Evolutionary conservation across 1,284 basidiomycete genomes (phyloP), one percentile per base, ranked within the genome.

Genomic region (Retiboletus fuscus): DNA sequence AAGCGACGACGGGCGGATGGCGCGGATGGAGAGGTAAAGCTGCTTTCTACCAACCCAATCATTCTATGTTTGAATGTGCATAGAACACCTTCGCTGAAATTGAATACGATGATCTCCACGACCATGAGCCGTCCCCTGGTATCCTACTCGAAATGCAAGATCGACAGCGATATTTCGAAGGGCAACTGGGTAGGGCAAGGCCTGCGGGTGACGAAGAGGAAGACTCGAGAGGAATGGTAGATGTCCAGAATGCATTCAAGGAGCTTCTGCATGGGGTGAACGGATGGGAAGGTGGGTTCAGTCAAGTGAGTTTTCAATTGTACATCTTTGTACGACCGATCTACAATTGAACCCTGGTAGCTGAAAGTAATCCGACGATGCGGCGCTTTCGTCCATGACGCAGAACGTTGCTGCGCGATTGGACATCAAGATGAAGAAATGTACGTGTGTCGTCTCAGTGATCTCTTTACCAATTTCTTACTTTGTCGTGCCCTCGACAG

Each of bases 101-200:
- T 71, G 94, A 96, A 71, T 86, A 97, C 26, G 93, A 95, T 66
- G 97, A 99, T 79, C 85, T 99, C 41, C 91, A 91, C 75, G 92
- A 93, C 64, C 87, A 89, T 10, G 87, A 91, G 66, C 79, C 85
- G 2, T 87, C 90, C 0, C 80, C 85, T 13, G 94, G 94, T 3
- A 94, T 98, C 46, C 81, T 91, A 2, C 87, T 99, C 49, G 91
- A 97, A 74, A 95, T 98, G 89, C 88, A 92, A 82, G 91, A 94
- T 78, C 86, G 91, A 67, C 88, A 92, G 73, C 87, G 92, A 20
- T 94, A 94, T 78, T 95, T 94, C 70, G 92, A 93, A 75, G 89
- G 90, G 30, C 84, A 89, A 58, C 85, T 88, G 74, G 80, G 34
- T 8, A 34, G 34, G 34, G 34, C 34, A 34, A 8, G 34, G 34